Percentiles rank a stretch among this genome's conserved stretches.
phyloP scores from a whole-genome alignment of 805 yeast genomes.

The Metschnikowia santaceciliae region DNA sequence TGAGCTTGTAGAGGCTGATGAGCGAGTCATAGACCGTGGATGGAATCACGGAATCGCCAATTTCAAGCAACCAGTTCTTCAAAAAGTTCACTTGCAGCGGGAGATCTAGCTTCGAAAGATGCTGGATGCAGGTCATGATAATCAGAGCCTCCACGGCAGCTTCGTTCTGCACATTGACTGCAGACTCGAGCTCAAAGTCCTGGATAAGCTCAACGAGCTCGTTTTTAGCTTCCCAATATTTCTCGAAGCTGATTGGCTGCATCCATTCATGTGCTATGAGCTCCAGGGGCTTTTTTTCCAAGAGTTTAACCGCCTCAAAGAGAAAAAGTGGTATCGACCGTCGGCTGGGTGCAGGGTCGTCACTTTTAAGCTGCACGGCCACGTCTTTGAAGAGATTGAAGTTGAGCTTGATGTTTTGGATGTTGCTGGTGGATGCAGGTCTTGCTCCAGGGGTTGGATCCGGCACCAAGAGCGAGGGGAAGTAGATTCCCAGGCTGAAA shows the following conservation, averaged over 20 bases:
- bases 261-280: conserved; percentile 22
- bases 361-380: conserved; percentile 28
- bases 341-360: conserved; percentile 18
- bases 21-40: conserved; percentile 37
- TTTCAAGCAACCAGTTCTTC: conserved; percentile 40
- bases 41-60: conserved; percentile 40
- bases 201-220: conserved; percentile 23
- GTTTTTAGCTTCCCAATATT: conserved; percentile 35
- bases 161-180: conserved; percentile 15
- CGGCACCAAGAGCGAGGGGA: conserved; percentile 34
- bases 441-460: conserved; percentile 14
- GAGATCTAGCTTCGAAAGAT: conserved; percentile 4
- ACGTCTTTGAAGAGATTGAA: conserved; percentile 40
- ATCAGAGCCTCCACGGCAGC: conserved; percentile 12
- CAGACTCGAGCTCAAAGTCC: conserved; percentile 9
- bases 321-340: conserved; percentile 33
- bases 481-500: conserved; percentile 37
- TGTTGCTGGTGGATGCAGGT: conserved; percentile 14
- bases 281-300: conserved; percentile 9
- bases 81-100: conserved; percentile 27
- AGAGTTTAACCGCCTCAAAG: conserved; percentile 18
- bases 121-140: conserved; percentile 10
- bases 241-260: conserved; percentile 28
- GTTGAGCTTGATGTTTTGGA: conserved; percentile 35
- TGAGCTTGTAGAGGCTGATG: conserved; percentile 17